Evolutionary conservation across 805 yeast genomes (phyloP), one percentile per base, ranked within the genome.

Genomic region (Yamadazyma sp.): DNA sequence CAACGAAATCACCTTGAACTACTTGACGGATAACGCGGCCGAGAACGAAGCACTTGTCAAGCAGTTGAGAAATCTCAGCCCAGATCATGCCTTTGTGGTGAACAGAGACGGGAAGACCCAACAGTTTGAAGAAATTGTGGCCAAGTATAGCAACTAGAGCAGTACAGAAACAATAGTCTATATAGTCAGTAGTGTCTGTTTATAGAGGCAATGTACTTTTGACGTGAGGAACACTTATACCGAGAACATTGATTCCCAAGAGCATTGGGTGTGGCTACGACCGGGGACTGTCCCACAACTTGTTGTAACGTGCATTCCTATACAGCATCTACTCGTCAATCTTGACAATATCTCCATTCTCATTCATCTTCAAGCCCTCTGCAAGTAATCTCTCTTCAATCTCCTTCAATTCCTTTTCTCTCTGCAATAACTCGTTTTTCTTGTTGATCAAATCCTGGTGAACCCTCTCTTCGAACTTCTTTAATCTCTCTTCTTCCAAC

Each of bases 401-500:
- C 48, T 84, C 91, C 52, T 79, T 80, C 56, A 88, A 73, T 60
- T 89, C 96, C 52, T 79, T 77, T 61, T 89, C 97, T 55, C 95
- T 78, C 48, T 81, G 84, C 57, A 84, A 72, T 44, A 89, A 75
- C 61, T 89, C 96, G 54, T 82, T 80, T 50, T 93, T 75, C 70
- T 89, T 86, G 58, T 74, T 72, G 55, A 84, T 70, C 57, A 89
- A 71, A 60, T 88, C 96, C 55, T 82, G 85, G 64, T 89, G 96
- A 17, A 89, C 95, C 51, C 93, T 73, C 61, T 82, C 88, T 64
- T 89, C 96, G 58, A 85, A 86, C 29, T 86, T 84, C 54, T 75
- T 81, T 55, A 89, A 73, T 64, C 95, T 77, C 63, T 86, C 95
- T 64, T 89, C 96, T 62, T 89, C 96, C 37, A 82, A 68, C 53